Evolutionary conservation across 306 rosid species (phyloP).

Genomic region (Dryas octopetala): DNA sequence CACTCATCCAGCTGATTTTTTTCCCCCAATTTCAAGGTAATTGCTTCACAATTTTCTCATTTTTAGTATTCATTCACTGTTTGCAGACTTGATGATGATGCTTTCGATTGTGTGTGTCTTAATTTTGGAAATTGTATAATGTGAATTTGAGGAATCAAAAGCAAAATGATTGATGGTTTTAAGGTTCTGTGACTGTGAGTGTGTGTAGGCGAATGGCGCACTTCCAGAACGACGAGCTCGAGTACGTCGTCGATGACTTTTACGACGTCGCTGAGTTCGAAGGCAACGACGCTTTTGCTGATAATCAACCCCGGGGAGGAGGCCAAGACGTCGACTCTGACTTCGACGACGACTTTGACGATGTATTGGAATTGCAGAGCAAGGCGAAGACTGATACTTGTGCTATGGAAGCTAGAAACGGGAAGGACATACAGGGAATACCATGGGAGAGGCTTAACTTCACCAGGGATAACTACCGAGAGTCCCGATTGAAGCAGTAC

Average conservation of each 20-base stretch:
- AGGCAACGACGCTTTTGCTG: conserved; percentile 30
- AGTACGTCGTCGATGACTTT: conserved; percentile 45
- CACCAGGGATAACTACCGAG: conserved; percentile 70
- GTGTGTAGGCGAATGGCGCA: conserved; percentile 51
- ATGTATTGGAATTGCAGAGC: conserved; percentile 36
- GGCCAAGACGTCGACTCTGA: conserved; percentile 44
- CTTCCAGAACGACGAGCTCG: conserved; percentile 69
- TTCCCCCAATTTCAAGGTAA: not conserved
- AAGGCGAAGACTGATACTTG: conserved; percentile 71
- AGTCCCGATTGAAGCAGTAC: conserved; percentile 72
- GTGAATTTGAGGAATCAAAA: not conserved
- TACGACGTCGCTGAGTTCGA: conserved; percentile 51
- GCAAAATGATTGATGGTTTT: not conserved
- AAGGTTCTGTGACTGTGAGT: not conserved
- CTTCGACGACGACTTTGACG: conserved; percentile 53
- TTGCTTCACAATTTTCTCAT: not conserved
- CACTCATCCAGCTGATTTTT: not conserved
- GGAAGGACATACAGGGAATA: conserved; percentile 90
- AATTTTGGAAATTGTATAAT: not conserved
- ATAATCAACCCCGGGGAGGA: conserved; percentile 17
- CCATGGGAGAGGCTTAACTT: conserved; percentile 89
- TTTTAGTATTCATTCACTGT: not conserved
- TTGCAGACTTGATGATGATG: not conserved
- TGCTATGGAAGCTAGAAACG: conserved; percentile 73
- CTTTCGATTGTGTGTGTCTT: too few relatives aligned